phyloP scores from a whole-genome alignment of 139 green algal genomes.

The Chlorella sp. region DNA sequence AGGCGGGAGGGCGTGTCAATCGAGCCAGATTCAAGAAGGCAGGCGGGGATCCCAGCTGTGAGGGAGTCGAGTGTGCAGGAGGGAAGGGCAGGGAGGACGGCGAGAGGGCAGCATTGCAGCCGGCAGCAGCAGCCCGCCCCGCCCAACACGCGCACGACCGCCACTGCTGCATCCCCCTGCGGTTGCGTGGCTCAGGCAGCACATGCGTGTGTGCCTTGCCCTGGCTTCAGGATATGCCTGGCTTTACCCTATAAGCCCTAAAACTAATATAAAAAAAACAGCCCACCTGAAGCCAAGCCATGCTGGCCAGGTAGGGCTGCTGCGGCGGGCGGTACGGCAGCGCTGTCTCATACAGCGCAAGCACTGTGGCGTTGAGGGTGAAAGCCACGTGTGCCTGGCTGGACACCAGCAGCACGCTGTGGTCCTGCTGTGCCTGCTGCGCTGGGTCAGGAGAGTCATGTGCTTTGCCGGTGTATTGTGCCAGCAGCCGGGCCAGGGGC shows the following conservation, averaged over 20 bases:
- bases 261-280: background rate
- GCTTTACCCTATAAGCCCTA: too few species aligned
- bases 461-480: background rate
- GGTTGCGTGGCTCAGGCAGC: too few species aligned
- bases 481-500: background rate
- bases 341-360: background rate
- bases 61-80: too few species aligned
- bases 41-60: too few species aligned
- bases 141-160: too few species aligned
- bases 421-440: background rate
- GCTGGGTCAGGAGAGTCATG: background rate
- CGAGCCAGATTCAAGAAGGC: background rate
- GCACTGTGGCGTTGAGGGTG: background rate
- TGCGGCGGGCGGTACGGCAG: conserved; percentile 6
- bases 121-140: background rate
- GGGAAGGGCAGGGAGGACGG: too few species aligned
- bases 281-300: conserved; percentile 28
- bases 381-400: conserved; percentile 10
- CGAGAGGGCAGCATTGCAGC: too few species aligned
- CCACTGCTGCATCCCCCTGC: background rate
- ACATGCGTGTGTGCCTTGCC: too few species aligned
- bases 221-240: too few species aligned
- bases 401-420: background rate
- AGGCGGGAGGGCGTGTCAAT: background rate
- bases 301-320: background rate